Evolutionary conservation across 805 yeast genomes (phyloP).

Genomic region (Maudiozyma bulderi): DNA sequence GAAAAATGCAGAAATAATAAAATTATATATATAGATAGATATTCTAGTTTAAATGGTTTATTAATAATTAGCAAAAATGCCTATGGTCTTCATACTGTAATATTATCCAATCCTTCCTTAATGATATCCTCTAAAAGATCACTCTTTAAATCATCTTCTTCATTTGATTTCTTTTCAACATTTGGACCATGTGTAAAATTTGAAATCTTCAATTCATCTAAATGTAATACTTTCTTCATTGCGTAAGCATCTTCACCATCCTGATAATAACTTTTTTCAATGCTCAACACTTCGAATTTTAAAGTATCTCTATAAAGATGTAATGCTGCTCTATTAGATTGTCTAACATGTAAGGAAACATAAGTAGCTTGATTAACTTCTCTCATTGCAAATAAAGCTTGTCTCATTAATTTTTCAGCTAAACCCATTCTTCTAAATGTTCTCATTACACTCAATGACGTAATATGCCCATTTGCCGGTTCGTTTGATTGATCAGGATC

Average conservation of each 20-base stretch:
- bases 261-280: slow-evolving; percentile 85
- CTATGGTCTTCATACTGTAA: slow-evolving; percentile 8
- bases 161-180: slow-evolving; percentile 1
- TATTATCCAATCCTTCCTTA: slow-evolving; percentile 14
- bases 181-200: slow-evolving; percentile 34
- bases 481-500: slow-evolving; percentile 69
- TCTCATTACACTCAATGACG: slow-evolving; percentile 90
- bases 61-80: neutral
- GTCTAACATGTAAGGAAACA: slow-evolving; percentile 87
- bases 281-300: slow-evolving; percentile 67
- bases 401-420: slow-evolving; percentile 86
- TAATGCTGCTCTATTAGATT: slow-evolving; percentile 87
- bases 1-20: neutral
- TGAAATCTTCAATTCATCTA: slow-evolving; percentile 55
- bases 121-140: slow-evolving; percentile 36
- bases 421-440: slow-evolving; percentile 91
- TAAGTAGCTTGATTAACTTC: slow-evolving; percentile 75
- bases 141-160: slow-evolving; percentile 46
- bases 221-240: slow-evolving; percentile 63
- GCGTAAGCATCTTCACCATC: slow-evolving; percentile 97
- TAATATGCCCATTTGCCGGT: slow-evolving; percentile 86
- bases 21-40: neutral
- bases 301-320: slow-evolving; percentile 84
- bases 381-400: slow-evolving; percentile 64
- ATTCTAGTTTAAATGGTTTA: neutral